Evolutionary conservation across 192 early-diverging fungal genomes (phyloP).

Genomic region (Coemansia sp.): DNA sequence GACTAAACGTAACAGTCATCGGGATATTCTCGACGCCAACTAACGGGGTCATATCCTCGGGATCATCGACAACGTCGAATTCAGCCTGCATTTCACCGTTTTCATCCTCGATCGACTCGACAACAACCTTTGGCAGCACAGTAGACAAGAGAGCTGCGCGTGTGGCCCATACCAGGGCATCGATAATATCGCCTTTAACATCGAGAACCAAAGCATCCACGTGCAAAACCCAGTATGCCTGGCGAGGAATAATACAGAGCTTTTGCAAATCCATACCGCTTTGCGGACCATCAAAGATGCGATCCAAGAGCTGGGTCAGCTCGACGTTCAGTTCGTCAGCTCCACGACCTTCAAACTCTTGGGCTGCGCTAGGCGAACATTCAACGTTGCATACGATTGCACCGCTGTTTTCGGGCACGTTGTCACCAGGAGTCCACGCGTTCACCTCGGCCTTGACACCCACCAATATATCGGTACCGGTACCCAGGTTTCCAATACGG

Average conservation of each 20-base stretch:
- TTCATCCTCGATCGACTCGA: constrained; percentile 77
- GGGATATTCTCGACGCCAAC: constrained; percentile 78
- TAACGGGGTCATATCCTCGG: constrained; percentile 77
- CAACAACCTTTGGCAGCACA: constrained; percentile 73
- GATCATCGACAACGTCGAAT: constrained; percentile 89
- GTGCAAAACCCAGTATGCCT: constrained; percentile 87
- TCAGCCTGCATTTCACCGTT: constrained; percentile 75
- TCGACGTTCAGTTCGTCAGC: constrained; percentile 83
- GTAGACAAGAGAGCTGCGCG: constrained; percentile 89
- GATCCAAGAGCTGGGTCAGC: constrained; percentile 76
- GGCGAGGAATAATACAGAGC: constrained; percentile 87
- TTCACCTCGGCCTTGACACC: constrained; percentile 92
- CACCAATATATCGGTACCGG: constrained; percentile 88
- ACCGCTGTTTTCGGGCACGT: constrained; percentile 58
- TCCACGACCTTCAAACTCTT: constrained; percentile 72
- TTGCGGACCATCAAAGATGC: constrained; percentile 74
- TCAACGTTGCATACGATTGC: constrained; percentile 84
- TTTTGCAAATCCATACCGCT: constrained; percentile 81
- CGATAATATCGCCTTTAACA: constrained; percentile 81
- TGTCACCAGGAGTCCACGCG: constrained; percentile 56
- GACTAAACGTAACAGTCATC: constrained; percentile 75
- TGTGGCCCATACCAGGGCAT: constrained; percentile 80
- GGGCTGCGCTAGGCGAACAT: constrained; percentile 83
- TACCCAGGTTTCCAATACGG: constrained; percentile 53
- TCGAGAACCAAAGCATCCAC: constrained; percentile 91